These are phyloP conservation scores for Beauveria australis DNA, from an alignment of 2,329 filamentous ascomycete species.

Conservation along the genomic window DNA sequence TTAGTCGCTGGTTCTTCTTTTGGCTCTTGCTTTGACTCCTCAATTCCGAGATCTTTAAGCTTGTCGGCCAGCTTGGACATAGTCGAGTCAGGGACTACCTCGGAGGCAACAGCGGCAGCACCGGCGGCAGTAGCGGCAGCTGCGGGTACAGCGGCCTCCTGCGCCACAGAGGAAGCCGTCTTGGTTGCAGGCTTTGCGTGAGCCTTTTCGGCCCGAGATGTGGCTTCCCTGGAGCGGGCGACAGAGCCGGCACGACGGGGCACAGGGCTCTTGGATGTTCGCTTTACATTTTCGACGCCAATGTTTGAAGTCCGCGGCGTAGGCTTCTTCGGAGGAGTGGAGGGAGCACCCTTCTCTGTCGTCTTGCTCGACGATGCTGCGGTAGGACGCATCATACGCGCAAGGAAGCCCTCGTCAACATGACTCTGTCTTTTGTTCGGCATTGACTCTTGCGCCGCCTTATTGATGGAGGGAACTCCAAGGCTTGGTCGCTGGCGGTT, in stretches of 20 bases:
- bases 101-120: not conserved
- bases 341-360: slow-evolving; percentile 46
- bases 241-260: slow-evolving; percentile 5
- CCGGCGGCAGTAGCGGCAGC: not conserved
- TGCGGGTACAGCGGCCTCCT: not conserved
- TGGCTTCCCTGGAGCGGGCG: slow-evolving; percentile 1
- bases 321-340: slow-evolving; percentile 40
- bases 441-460: slow-evolving; percentile 29
- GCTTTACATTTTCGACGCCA: slow-evolving; percentile 6
- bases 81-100: not conserved
- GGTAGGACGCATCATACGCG: slow-evolving; percentile 76
- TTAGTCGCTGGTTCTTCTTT: not conserved
- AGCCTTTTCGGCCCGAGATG: not conserved
- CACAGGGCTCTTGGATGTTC: slow-evolving; percentile 17
- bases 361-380: slow-evolving; percentile 60
- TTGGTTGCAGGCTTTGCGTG: not conserved
- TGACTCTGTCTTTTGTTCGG: slow-evolving; percentile 43
- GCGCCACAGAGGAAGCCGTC: not conserved
- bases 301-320: slow-evolving; percentile 7
- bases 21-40: not conserved
- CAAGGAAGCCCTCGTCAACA: slow-evolving; percentile 63
- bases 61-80: slow-evolving; percentile 1
- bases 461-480: slow-evolving; percentile 51
- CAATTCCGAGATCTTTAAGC: not conserved
- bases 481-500: slow-evolving; percentile 43